These are phyloP conservation scores for Phtheirospermum japonicum DNA, from an alignment of 257 asterid species.

Conservation along the genomic window DNA sequence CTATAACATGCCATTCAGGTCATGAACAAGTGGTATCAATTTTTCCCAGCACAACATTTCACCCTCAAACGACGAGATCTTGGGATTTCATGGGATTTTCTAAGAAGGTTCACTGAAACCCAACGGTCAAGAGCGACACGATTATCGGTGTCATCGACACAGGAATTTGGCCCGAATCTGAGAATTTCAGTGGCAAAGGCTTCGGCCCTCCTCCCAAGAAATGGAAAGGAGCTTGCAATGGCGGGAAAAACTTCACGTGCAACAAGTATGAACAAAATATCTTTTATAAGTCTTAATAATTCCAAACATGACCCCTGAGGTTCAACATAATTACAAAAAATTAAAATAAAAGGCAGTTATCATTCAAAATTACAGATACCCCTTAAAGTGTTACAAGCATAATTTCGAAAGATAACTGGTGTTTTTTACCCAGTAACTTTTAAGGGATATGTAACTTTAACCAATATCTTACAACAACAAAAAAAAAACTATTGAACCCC, in stretches of 20 bases:
- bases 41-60: constrained; percentile 31
- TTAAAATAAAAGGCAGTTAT: too few relatives aligned
- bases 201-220: constrained; percentile 36
- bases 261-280: constrained; percentile 36
- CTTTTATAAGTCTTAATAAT: too few relatives aligned
- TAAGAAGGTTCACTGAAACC: constrained; percentile 4
- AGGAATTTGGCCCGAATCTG: constrained; percentile 40
- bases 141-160: constrained; percentile 40
- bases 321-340: too few relatives aligned
- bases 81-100: constrained; percentile 41
- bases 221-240: constrained; percentile 45
- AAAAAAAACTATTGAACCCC: too few relatives aligned
- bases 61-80: constrained; percentile 43
- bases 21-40: constrained; percentile 24
- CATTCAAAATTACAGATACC: too few relatives aligned
- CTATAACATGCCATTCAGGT: too few relatives aligned
- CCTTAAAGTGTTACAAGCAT: too few relatives aligned
- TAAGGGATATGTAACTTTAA: too few relatives aligned
- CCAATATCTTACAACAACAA: too few relatives aligned
- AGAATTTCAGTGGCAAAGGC: constrained; percentile 34
- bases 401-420: too few relatives aligned
- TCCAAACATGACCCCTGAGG: too few relatives aligned
- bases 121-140: constrained; percentile 29
- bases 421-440: too few relatives aligned
- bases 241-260: constrained; percentile 45